Percentiles rank a stretch among this genome's conserved stretches.
These are phyloP conservation scores for Moniliella sp. DNA, from an alignment of 1,284 basidiomycete genomes.

Conservation along the genomic window DNA sequence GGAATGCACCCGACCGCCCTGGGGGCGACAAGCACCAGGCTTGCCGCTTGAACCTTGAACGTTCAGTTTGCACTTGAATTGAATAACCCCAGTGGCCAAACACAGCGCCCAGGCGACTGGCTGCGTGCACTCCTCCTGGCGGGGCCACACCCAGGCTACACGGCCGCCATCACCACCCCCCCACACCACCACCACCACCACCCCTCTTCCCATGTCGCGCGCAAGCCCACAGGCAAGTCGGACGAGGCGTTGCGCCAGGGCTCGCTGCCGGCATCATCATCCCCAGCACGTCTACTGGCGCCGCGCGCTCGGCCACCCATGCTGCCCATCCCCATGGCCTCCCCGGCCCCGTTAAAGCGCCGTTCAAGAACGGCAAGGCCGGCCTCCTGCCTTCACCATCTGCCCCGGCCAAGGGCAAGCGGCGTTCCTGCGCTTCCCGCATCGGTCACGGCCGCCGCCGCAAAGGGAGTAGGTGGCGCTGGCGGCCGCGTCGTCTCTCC, in stretches of 20 bases:
- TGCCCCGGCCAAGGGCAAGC: background rate
- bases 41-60: no score
- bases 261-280: conserved; percentile 14
- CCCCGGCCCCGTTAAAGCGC: conserved; percentile 4
- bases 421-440: background rate
- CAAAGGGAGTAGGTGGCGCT: conserved; percentile 2
- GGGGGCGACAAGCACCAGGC: no score
- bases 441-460: conserved; percentile 4
- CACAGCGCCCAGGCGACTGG: no score
- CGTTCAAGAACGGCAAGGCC: conserved; percentile 3
- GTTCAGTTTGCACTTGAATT: no score
- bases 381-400: conserved; percentile 2
- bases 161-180: no score
- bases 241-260: conserved; percentile 1
- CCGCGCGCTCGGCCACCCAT: conserved; percentile 5
- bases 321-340: conserved; percentile 2
- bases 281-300: conserved; percentile 5
- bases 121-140: no score
- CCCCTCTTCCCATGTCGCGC: no score
- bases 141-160: no score
- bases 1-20: no score
- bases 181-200: no score
- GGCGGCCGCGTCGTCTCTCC: background rate
- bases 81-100: no score
- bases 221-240: no score